Conservation (phyloP, 352 stramenopile genomes). For the Phytophthora syringae region DNA sequence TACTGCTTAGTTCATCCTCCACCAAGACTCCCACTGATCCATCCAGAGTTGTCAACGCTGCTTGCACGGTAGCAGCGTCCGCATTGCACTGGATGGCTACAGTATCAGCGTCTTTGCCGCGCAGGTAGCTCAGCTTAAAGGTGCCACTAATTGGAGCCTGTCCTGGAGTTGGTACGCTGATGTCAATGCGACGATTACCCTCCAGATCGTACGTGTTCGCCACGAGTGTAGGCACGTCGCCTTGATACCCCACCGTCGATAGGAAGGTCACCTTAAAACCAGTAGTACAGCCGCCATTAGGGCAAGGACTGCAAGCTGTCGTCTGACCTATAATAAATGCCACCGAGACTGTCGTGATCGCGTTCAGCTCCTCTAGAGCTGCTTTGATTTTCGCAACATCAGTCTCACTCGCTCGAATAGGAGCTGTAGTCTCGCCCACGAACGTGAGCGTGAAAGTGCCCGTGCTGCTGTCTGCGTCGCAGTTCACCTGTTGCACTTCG, state of each 20-base stretch:
- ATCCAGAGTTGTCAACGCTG: conserved; percentile 82
- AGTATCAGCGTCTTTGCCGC: conserved; percentile 82
- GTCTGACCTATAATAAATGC: conserved; percentile 60
- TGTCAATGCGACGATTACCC: conserved; percentile 89
- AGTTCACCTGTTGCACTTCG: conserved; percentile 93
- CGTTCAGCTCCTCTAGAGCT: conserved; percentile 89
- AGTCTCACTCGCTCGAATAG: conserved; percentile 87
- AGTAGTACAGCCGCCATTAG: conserved; percentile 53
- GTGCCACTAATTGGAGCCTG: conserved; percentile 90
- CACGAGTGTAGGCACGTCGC: conserved; percentile 90
- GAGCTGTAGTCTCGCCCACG: conserved; percentile 86
- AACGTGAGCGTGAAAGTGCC: conserved; percentile 91
- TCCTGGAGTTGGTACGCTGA: conserved; percentile 76
- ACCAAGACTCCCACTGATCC: conserved; percentile 79
- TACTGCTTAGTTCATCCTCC: conserved; percentile 62
- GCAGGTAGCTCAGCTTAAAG: conserved; percentile 90
- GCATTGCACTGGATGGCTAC: conserved; percentile 66
- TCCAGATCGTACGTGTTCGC: conserved; percentile 89
- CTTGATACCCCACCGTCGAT: conserved; percentile 73
- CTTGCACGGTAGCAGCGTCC: conserved; percentile 56
- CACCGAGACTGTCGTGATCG: conserved; percentile 89
- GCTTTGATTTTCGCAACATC: conserved; percentile 73
- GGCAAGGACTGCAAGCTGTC: conserved; percentile 80
- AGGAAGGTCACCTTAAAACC: conserved; percentile 92
- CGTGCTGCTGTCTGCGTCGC: conserved; percentile 83